Percentiles rank a stretch among this genome's conserved stretches.
phyloP scores from a whole-genome alignment of 2,329 filamentous ascomycete genomes.

The Hypoxylon sp. region DNA sequence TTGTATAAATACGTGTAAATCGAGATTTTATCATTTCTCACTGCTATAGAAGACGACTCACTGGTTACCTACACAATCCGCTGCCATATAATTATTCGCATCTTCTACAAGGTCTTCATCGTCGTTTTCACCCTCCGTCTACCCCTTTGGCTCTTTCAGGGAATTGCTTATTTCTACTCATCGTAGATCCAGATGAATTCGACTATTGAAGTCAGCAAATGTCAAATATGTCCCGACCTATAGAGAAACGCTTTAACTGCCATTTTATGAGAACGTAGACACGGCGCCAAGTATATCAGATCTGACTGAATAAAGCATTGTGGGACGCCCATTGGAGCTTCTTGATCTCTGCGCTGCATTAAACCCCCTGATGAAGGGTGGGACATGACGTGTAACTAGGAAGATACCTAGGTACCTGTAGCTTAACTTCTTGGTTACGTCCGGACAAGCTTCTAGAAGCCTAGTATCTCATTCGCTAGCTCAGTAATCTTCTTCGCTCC shows the following conservation, averaged over 20 bases:
- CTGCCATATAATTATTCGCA: background rate
- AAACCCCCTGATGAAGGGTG: background rate
- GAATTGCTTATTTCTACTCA: too few relatives aligned
- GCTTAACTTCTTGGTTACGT: too few relatives aligned
- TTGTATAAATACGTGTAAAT: too few relatives aligned
- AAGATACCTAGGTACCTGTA: too few relatives aligned
- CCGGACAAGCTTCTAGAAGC: conserved; percentile 51
- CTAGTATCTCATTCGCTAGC: conserved; percentile 61
- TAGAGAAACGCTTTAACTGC: too few relatives aligned
- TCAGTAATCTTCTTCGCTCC: conserved; percentile 57
- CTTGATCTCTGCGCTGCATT: background rate
- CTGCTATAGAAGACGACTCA: background rate
- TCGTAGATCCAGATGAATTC: too few relatives aligned
- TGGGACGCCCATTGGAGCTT: background rate
- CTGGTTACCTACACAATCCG: background rate
- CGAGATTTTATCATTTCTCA: background rate
- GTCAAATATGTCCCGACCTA: background rate
- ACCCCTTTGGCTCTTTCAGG: background rate
- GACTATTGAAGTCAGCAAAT: background rate
- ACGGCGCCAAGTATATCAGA: background rate
- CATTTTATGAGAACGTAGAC: too few relatives aligned
- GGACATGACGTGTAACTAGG: background rate
- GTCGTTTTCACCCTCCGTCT: background rate
- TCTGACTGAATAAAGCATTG: background rate
- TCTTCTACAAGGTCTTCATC: background rate